Evolutionary conservation across 2,329 filamentous ascomycete species (phyloP).

Genomic region (Colletotrichum siamense): DNA sequence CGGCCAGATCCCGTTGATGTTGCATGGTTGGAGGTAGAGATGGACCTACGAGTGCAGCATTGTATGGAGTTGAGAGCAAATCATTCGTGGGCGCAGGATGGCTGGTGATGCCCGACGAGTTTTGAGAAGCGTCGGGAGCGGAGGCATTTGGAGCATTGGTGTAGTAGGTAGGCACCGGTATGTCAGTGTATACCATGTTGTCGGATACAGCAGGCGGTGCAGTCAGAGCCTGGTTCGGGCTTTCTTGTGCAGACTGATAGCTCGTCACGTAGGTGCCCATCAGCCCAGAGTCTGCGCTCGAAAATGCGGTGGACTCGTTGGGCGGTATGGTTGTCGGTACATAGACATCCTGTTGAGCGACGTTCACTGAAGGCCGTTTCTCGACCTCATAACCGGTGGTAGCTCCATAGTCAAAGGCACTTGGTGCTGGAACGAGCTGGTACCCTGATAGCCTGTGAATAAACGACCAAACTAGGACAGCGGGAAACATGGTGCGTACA

Average conservation of each 20-base stretch:
- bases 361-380: constrained; percentile 25
- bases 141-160: constrained; percentile 5
- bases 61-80: not conserved
- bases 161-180: constrained; percentile 30
- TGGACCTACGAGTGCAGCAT: not conserved
- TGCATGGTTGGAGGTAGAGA: not conserved
- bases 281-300: constrained; percentile 32
- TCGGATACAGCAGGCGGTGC: constrained; percentile 37
- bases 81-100: not conserved
- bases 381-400: constrained; percentile 37
- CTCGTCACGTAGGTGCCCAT: constrained; percentile 34
- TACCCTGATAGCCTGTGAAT: constrained; percentile 33
- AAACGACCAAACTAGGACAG: not conserved
- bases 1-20: not conserved
- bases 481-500: constrained; percentile 24
- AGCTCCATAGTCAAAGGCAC: constrained; percentile 31
- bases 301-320: constrained; percentile 30
- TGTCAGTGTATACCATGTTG: constrained; percentile 43
- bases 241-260: constrained; percentile 43
- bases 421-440: constrained; percentile 30
- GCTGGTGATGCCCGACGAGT: not conserved
- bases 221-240: constrained; percentile 23
- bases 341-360: constrained; percentile 12
- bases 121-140: not conserved
- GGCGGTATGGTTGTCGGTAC: constrained; percentile 29